Percentiles rank a stretch among this genome's conserved stretches.
These are phyloP conservation scores for Ceratobasidium sp. DNA, from an alignment of 1,284 basidiomycete species.

Conservation along the genomic window DNA sequence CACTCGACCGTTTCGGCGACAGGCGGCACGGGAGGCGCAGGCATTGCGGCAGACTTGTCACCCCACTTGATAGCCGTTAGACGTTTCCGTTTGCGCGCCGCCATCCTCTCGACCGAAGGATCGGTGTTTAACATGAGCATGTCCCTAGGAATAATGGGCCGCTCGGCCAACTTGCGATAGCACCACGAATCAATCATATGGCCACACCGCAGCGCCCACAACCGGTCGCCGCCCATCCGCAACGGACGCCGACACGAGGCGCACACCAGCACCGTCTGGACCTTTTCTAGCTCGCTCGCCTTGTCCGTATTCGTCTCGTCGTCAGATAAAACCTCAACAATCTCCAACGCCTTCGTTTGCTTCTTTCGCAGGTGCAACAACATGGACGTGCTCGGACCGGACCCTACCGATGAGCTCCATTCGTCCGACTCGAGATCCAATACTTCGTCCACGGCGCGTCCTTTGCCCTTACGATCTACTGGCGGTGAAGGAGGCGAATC, in stretches of 20 bases:
- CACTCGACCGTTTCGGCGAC: conserved; percentile 18
- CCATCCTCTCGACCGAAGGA: background rate
- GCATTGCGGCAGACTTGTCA: background rate
- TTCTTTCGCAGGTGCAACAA: background rate
- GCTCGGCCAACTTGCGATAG: conserved; percentile 11
- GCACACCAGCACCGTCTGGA: conserved; percentile 15
- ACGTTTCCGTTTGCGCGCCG: background rate
- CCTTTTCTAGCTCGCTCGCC: background rate
- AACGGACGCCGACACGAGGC: conserved; percentile 26
- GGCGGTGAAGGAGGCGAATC: conserved; percentile 26
- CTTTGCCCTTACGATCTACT: conserved; percentile 28
- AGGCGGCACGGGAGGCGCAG: background rate
- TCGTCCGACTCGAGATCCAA: conserved; percentile 16
- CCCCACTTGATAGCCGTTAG: background rate
- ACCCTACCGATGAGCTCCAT: background rate
- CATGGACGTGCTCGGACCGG: background rate
- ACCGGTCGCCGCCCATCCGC: conserved; percentile 20
- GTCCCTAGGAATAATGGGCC: background rate
- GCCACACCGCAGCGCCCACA: conserved; percentile 29
- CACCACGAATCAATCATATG: conserved; percentile 39
- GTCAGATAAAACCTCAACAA: conserved; percentile 22
- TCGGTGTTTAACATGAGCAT: background rate
- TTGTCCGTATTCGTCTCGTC: background rate
- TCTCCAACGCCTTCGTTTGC: conserved; percentile 10
- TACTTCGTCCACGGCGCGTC: conserved; percentile 1